Conservation (phyloP, 2,329 filamentous ascomycete genomes). For the Amylocarpus encephaloides region DNA sequence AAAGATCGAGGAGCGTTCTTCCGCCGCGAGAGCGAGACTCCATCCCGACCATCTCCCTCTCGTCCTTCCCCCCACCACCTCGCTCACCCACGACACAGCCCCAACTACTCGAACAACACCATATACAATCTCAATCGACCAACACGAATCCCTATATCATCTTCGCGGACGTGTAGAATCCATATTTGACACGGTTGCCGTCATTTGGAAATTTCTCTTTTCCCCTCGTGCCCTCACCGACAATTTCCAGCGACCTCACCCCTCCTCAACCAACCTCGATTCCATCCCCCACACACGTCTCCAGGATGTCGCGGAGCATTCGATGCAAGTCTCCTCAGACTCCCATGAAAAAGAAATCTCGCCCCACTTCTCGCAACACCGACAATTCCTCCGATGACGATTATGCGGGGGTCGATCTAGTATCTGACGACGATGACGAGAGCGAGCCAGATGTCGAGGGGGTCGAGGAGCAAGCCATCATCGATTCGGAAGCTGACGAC, state of each 20-base stretch:
- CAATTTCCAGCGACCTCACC: conserved; percentile 5
- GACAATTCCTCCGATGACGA: conserved; percentile 56
- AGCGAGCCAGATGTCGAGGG: conserved; percentile 73
- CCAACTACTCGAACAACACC: conserved; percentile 9
- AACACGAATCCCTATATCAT: not conserved
- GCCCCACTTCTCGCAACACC: conserved; percentile 38
- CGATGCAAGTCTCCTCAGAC: conserved; percentile 42
- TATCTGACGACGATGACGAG: conserved; percentile 66
- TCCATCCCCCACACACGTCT: conserved; percentile 3
- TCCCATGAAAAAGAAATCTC: conserved; percentile 19
- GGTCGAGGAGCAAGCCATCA: conserved; percentile 71
- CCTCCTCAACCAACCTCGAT: conserved; percentile 3
- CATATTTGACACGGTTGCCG: not conserved
- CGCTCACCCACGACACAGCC: conserved; percentile 6
- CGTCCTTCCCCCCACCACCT: conserved; percentile 8
- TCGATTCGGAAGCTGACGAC: conserved; percentile 40
- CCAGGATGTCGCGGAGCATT: conserved; percentile 41
- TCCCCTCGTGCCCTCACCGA: conserved; percentile 16
- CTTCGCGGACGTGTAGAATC: conserved; percentile 2
- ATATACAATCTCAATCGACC: conserved; percentile 15
- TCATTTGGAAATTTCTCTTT: not conserved
- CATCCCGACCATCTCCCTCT: conserved; percentile 17
- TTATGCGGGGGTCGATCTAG: conserved; percentile 71
- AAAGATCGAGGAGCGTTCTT: conserved; percentile 26
- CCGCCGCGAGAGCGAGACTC: conserved; percentile 20